A percentile compares a stretch with the other conserved stretches of the same genome.
phyloP scores from a whole-genome alignment of 2,329 filamentous ascomycete species.

The Neonectria faginata region DNA sequence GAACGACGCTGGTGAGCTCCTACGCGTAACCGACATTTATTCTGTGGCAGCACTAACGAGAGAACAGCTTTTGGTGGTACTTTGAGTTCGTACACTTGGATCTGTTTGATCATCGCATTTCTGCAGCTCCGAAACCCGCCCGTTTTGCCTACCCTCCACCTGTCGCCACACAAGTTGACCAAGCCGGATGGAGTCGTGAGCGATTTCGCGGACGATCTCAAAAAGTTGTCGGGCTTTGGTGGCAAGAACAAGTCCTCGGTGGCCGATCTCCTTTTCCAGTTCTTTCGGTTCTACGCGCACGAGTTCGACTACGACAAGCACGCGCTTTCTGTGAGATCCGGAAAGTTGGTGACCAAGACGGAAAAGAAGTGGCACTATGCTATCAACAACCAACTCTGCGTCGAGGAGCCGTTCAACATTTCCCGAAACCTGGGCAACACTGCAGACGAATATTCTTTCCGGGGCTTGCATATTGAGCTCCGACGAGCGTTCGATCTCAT shows the following conservation, averaged over 20 bases:
- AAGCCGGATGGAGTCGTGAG: constrained; percentile 75
- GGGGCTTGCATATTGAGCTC: constrained; percentile 89
- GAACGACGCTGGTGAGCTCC: constrained; percentile 91
- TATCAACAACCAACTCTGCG: constrained; percentile 86
- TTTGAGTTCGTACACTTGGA: constrained; percentile 98
- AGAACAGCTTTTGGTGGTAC: constrained; percentile 86
- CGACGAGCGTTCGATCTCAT: constrained; percentile 88
- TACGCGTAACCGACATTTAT: not conserved
- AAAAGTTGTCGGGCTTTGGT: constrained; percentile 79
- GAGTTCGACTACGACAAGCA: constrained; percentile 90
- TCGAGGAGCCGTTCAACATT: constrained; percentile 96
- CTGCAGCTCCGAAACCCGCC: constrained; percentile 88
- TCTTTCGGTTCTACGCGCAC: constrained; percentile 94
- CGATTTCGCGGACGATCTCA: constrained; percentile 88
- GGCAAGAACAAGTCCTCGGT: constrained; percentile 82
- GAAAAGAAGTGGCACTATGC: constrained; percentile 90
- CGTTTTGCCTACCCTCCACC: constrained; percentile 86
- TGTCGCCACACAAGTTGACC: constrained; percentile 62
- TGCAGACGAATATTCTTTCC: constrained; percentile 93
- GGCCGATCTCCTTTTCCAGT: constrained; percentile 90
- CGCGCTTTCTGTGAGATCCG: constrained; percentile 86
- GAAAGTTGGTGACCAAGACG: constrained; percentile 80
- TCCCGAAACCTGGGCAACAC: constrained; percentile 93
- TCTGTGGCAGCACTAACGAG: constrained; percentile 35
- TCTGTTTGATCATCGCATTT: constrained; percentile 97